Conservation (phyloP, 768 basidiomycete genomes). For the Boletus speciosus region DNA sequence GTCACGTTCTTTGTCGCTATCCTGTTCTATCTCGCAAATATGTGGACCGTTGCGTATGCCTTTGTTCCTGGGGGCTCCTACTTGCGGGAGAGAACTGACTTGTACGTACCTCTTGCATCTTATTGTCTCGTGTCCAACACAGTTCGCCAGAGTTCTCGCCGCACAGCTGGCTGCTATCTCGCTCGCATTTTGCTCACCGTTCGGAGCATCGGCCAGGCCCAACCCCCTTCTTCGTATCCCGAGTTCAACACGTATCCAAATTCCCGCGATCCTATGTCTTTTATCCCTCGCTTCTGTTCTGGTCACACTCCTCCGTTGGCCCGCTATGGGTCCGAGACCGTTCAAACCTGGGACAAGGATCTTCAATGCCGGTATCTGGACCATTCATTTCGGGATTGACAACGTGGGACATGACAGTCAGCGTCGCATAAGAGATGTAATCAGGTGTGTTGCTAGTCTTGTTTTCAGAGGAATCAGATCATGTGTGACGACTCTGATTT, state of each 20-base stretch:
- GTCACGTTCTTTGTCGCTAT: constrained; percentile 58
- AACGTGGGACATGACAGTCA: constrained; percentile 35
- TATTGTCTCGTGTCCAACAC: neutral
- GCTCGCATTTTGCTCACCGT: constrained; percentile 44
- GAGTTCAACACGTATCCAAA: constrained; percentile 25
- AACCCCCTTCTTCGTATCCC: constrained; percentile 11
- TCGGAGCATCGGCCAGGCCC: neutral
- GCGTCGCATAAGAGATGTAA: constrained; percentile 40
- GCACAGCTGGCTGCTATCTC: constrained; percentile 52
- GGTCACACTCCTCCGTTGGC: constrained; percentile 53
- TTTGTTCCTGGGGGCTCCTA: constrained; percentile 80
- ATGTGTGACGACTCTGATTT: neutral
- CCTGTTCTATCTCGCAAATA: constrained; percentile 61
- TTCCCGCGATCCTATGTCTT: constrained; percentile 35
- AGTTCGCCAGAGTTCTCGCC: constrained; percentile 44
- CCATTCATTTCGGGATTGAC: constrained; percentile 79
- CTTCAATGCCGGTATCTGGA: constrained; percentile 87
- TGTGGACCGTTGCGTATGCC: constrained; percentile 87
- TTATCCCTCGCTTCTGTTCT: constrained; percentile 49
- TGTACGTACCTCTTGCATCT: constrained; percentile 41
- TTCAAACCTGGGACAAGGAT: constrained; percentile 62
- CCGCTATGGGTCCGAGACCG: constrained; percentile 47
- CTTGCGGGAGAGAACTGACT: constrained; percentile 73
- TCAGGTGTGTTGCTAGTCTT: constrained; percentile 49
- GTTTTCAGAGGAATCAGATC: neutral